Base-by-base conservation (phyloP, 2,329 filamentous ascomycete genomes). In the Pseudogymnoascus sp. region DNA sequence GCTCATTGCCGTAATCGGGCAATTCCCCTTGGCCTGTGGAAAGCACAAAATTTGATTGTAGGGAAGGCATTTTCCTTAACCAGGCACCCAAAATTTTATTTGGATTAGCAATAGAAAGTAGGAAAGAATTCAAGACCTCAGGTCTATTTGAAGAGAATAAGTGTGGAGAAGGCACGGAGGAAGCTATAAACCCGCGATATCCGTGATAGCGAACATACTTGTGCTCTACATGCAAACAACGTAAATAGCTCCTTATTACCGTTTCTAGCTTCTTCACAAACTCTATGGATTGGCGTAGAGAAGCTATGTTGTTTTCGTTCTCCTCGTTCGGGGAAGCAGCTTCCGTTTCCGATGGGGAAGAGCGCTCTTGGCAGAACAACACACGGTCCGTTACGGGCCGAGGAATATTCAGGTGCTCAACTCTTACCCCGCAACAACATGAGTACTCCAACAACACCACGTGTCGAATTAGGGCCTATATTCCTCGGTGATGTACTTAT, bases 1-100 rank as follows among this genome's bases (percentile, higher is more conserved):
- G 74, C 67, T 81, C 77, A 69, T 83, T 82, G 67, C 72, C 73
- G 62, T 80, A 84, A 69, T 84, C 82, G 39, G 79, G 77, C 11
- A 57, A 57, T 19, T 57, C 51, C 10, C 51, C 54, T 70, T 75
- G 61, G 72, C 71, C 31, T 70, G 51, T 36, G 51, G 51, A 34
- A 16, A 57, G 51, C 28, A 57, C 51, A 57, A 57, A 57, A 7
- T 57, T 57, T 36, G 51, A 36, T 36, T 57, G 28, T 19, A 21
- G 51, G 19, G 51, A 36, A 21, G n/a, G 28, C 51, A 57, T 57
- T 21, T 34, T 34, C 21, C 28, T 57, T 34, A 16, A 36, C 28
- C n/a, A 57, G 19, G 51, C n/a, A 7, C 28, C 11, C 1, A 34
- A 57, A 16, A 2, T 16, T 10, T 13, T 57, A 34, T 34, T 57